Conservation (phyloP, 1,284 basidiomycete species). For the Tausonia pullulans region DNA sequence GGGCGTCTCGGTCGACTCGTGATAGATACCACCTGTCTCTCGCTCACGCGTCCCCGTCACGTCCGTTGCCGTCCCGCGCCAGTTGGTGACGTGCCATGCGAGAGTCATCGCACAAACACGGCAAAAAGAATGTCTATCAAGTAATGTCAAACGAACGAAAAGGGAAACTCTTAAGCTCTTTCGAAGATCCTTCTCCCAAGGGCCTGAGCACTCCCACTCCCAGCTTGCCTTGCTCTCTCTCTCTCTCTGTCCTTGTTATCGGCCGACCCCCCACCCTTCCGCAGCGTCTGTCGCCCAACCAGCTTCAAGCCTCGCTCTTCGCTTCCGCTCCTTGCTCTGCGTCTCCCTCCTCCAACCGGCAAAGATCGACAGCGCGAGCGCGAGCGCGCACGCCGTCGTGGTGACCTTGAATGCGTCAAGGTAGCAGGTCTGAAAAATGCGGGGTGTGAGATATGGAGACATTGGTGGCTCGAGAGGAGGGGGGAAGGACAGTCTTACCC, state of each 20-base stretch:
- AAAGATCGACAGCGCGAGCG: constrained; percentile 26
- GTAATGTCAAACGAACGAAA: neutral
- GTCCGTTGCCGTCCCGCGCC: too few relatives aligned
- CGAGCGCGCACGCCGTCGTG: constrained; percentile 25
- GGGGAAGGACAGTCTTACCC: neutral
- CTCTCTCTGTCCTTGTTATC: neutral
- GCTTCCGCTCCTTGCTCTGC: constrained; percentile 15
- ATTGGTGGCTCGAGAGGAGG: neutral
- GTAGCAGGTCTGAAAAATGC: constrained; percentile 31
- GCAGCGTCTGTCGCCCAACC: neutral
- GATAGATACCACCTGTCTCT: neutral
- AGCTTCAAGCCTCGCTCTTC: constrained; percentile 3
- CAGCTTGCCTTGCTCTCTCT: neutral
- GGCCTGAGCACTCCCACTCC: neutral
- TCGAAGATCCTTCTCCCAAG: neutral
- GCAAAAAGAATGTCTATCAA: too few relatives aligned
- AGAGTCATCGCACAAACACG: too few relatives aligned
- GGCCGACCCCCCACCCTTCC: neutral
- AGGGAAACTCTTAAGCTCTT: neutral
- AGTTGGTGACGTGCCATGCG: too few relatives aligned
- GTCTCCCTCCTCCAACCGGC: constrained; percentile 29
- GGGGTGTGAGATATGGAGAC: neutral
- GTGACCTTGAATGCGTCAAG: constrained; percentile 31
- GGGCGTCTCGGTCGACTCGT: constrained; percentile 55
- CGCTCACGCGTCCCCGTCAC: too few relatives aligned